A percentile compares a stretch with the other conserved stretches of the same genome.
These are phyloP conservation scores for Lipomyces japonicus DNA, from an alignment of 805 yeast genomes.

Conservation along the genomic window DNA sequence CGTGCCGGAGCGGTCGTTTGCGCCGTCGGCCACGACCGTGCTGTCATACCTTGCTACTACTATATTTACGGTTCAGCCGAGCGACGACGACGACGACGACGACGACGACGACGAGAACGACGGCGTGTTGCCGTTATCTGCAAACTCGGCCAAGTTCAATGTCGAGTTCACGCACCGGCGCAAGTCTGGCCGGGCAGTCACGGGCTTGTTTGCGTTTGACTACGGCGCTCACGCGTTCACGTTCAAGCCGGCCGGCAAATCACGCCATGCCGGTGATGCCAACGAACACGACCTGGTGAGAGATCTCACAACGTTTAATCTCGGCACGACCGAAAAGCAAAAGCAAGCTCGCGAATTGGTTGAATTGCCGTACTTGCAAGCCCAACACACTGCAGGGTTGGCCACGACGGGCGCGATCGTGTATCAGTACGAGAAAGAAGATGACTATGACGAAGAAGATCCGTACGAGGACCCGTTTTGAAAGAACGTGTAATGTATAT, in stretches of 20 bases:
- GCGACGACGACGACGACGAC: conserved; percentile 47
- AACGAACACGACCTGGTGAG: conserved; percentile 56
- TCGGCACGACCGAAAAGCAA: conserved; percentile 71
- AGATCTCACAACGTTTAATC: conserved; percentile 81
- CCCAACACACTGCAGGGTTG: conserved; percentile 64
- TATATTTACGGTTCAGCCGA: conserved; percentile 50
- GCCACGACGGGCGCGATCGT: conserved; percentile 83
- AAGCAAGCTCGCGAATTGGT: conserved; percentile 76
- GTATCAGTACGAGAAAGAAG: conserved; percentile 92
- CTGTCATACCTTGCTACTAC: conserved; percentile 64
- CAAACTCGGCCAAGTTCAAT: conserved; percentile 48
- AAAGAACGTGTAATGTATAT: conserved; percentile 7
- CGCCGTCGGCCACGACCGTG: conserved; percentile 18
- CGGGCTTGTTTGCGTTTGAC: conserved; percentile 54
- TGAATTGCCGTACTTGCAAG: conserved; percentile 85
- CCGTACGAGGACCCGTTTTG: conserved; percentile 95
- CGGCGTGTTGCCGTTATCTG: conserved; percentile 50
- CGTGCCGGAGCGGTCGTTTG: conserved; percentile 3
- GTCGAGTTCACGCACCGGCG: conserved; percentile 63
- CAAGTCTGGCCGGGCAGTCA: conserved; percentile 76
- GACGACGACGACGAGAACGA: conserved; percentile 36
- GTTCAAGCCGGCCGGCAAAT: conserved; percentile 34
- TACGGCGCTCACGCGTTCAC: conserved; percentile 44
- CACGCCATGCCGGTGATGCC: conserved; percentile 31
- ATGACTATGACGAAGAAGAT: conserved; percentile 97